phyloP scores from a whole-genome alignment of 73 alveolate species.

The Tetrahymena elliotti region DNA sequence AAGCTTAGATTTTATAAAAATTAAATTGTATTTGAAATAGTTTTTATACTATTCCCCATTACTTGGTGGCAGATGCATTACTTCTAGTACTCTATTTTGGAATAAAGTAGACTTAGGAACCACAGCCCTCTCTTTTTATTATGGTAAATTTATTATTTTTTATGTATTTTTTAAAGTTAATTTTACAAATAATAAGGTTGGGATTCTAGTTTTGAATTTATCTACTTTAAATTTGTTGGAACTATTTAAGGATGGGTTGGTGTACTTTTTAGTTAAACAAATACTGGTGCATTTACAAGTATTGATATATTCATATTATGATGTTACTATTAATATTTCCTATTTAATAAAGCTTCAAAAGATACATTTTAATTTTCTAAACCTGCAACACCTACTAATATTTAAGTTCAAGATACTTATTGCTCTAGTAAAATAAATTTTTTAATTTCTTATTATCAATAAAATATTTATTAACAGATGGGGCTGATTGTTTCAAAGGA shows the following conservation, averaged over 20 bases:
- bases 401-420: background rate
- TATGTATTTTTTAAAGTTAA: background rate
- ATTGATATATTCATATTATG: background rate
- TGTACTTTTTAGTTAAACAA: background rate
- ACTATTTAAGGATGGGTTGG: background rate
- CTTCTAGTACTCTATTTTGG: background rate
- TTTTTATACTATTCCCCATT: background rate
- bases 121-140: background rate
- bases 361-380: background rate
- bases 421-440: background rate
- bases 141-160: background rate
- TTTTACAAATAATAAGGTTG: background rate
- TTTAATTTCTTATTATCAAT: background rate
- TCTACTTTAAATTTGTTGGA: background rate
- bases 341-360: background rate
- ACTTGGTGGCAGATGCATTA: background rate
- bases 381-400: background rate
- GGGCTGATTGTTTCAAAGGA: background rate
- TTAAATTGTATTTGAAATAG: background rate
- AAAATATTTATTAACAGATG: background rate
- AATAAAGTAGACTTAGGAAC: background rate
- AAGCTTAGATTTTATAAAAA: background rate
- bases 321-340: background rate
- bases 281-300: background rate
- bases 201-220: background rate